Percentiles rank a stretch among this genome's conserved stretches.
Conservation (phyloP, 495 filamentous ascomycete genomes). For the Xylona heveae region DNA sequence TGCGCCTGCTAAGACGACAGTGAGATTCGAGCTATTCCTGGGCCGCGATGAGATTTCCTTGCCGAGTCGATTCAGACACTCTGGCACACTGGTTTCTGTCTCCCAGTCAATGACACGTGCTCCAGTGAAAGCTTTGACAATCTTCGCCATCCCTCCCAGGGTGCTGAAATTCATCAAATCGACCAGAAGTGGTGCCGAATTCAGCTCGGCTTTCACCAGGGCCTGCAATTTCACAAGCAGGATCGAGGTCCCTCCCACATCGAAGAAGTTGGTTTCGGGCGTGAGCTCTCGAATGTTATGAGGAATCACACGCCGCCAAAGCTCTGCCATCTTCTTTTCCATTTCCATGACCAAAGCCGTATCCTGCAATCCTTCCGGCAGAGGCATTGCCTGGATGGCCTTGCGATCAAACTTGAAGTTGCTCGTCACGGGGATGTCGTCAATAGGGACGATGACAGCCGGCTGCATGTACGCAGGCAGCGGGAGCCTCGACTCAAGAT, state of each 20-base stretch:
- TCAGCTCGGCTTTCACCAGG: constrained; percentile 10
- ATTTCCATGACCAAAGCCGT: too few species aligned
- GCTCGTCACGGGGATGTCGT: too few species aligned
- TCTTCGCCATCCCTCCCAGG: constrained; percentile 14
- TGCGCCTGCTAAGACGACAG: constrained; percentile 14
- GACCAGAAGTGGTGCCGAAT: constrained; percentile 9
- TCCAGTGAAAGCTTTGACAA: constrained; percentile 6
- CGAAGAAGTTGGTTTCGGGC: constrained; percentile 12
- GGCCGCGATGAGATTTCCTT: background rate
- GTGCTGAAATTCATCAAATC: constrained; percentile 19
- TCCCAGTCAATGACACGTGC: constrained; percentile 14
- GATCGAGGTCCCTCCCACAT: constrained; percentile 7
- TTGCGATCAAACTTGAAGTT: too few species aligned
- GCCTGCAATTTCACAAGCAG: constrained; percentile 12
- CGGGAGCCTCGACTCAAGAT: too few species aligned
- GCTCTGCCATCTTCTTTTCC: too few species aligned
- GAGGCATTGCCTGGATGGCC: too few species aligned
- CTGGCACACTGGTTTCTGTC: constrained; percentile 9
- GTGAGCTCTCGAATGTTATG: constrained; percentile 1
- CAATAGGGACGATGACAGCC: too few species aligned
- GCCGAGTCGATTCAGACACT: background rate
- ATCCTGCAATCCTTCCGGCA: too few species aligned
- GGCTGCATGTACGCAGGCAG: too few species aligned
- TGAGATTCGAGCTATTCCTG: background rate
- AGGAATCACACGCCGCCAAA: too few species aligned